These are phyloP conservation scores for Isabelozyma heimii DNA, from an alignment of 805 yeast species.

Conservation along the genomic window DNA sequence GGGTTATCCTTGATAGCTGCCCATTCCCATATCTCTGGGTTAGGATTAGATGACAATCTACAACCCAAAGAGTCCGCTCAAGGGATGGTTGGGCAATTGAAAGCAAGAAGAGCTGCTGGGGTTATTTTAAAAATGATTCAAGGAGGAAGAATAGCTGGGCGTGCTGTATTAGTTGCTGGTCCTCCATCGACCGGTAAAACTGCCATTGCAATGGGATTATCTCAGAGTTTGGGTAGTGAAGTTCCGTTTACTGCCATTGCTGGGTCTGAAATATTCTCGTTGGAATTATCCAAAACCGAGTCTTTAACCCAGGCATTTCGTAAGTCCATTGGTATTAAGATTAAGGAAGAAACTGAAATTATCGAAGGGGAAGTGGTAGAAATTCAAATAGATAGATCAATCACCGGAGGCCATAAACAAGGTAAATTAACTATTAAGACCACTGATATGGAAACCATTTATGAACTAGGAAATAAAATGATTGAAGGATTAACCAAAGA, in stretches of 20 bases:
- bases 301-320: conserved; percentile 95
- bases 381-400: conserved; percentile 87
- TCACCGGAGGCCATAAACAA: conserved; percentile 97
- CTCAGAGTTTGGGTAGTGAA: conserved; percentile 68
- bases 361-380: conserved; percentile 99
- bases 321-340: conserved; percentile 90
- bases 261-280: conserved; percentile 89
- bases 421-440: conserved; percentile 96
- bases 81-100: conserved; percentile 97
- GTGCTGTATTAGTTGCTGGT: conserved; percentile 94
- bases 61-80: conserved; percentile 76
- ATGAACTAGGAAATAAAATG: conserved; percentile 93
- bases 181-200: conserved; percentile 99
- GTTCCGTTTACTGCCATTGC: conserved; percentile 96
- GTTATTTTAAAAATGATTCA: conserved; percentile 89
- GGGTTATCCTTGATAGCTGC: conserved; percentile 83
- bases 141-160: conserved; percentile 92
- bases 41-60: conserved; percentile 91
- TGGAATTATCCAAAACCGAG: conserved; percentile 93
- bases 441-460: conserved; percentile 97
- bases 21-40: conserved; percentile 96
- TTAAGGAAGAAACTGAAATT: conserved; percentile 94
- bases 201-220: conserved; percentile 92
- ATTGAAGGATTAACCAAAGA: conserved; percentile 92
- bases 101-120: conserved; percentile 96